These are phyloP conservation scores for Globisporangium emineosum DNA, from an alignment of 352 stramenopile species.

Conservation along the genomic window DNA sequence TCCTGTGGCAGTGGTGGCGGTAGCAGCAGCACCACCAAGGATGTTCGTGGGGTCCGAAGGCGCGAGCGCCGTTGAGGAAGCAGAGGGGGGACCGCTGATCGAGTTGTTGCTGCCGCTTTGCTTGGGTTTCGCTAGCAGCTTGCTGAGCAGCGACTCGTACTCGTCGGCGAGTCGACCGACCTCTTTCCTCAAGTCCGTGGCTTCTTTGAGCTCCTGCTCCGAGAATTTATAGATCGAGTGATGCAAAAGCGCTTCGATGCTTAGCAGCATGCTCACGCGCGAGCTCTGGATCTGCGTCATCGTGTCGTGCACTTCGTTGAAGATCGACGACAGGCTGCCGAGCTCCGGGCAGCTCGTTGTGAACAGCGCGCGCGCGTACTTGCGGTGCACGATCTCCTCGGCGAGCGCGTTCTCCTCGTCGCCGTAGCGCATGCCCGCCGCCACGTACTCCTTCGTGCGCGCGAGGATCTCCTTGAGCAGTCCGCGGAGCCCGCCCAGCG, in stretches of 20 bases:
- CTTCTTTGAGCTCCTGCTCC: slow-evolving; percentile 75
- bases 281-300: slow-evolving; percentile 81
- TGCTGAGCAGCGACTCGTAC: slow-evolving; percentile 80
- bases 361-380: slow-evolving; percentile 84
- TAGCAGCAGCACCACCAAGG: slow-evolving; percentile 8
- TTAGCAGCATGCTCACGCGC: slow-evolving; percentile 77
- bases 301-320: slow-evolving; percentile 83
- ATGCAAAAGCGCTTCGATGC: slow-evolving; percentile 73
- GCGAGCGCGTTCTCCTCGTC: slow-evolving; percentile 69
- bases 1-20: neutral
- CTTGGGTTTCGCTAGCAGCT: slow-evolving; percentile 69
- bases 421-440: slow-evolving; percentile 56
- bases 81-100: slow-evolving; percentile 4
- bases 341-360: slow-evolving; percentile 73
- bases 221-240: slow-evolving; percentile 62
- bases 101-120: slow-evolving; percentile 33
- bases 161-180: slow-evolving; percentile 67
- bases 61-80: slow-evolving; percentile 9
- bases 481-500: slow-evolving; percentile 52
- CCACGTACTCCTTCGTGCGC: slow-evolving; percentile 77
- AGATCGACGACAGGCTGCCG: slow-evolving; percentile 70
- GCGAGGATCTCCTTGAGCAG: slow-evolving; percentile 70
- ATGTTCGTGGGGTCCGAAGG: slow-evolving; percentile 17
- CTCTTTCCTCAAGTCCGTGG: slow-evolving; percentile 64
- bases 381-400: slow-evolving; percentile 68